Base-by-base conservation (phyloP, 352 stramenopile species). In the Phytophthora meadii region DNA sequence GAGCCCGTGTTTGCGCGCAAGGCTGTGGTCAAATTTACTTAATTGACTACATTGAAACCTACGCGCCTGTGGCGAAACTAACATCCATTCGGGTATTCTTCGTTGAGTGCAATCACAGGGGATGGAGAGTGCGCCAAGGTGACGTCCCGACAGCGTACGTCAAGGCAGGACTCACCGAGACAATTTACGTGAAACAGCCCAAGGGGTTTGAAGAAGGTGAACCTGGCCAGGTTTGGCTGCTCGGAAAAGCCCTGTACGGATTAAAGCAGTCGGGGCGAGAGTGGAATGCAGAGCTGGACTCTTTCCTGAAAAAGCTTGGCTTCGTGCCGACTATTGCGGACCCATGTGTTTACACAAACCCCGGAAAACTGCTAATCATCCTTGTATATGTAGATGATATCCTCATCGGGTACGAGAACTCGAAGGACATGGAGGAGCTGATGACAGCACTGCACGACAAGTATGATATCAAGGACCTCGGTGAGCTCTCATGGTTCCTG, bases 31-130 rank as follows among this genome's bases (percentile, higher is more conserved):
- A 63, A 32, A 36, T 51, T 12, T 63, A 50, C 12, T 4, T 55
- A 5, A 10, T 55, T 5, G 55, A 50, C n/a, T 63, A 55, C 46
- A 25, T 55, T 22, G 45, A 56, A 0, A 56, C 55, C 6, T 55
- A 55, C 15, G 27, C 56, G 4, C 46, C 46, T 3, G 46, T 65
- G 10, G 46, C 14, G 34, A 10, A 12, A 10, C 4, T 36, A 42
- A 45, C 37, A 25, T 51, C 2, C 10, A 51, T 64, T 51, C 36
- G 44, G 17, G 55, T 44, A 5, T 56, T 63, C 25, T 24, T 51
- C 8, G 45, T 34, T 25, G 22, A 55, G n/a, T 49, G 34, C 45
- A 55, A 48, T 12, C 24, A 63, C 12, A 49, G 3, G 11, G 42
- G 34, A 17, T 7, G 24, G 3, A 28, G 10, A 7, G 6, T 58